Percentiles rank a stretch among this genome's conserved stretches.
Conservation (phyloP, 176 grass and related monocot species). For the Paspalum vaginatum region DNA sequence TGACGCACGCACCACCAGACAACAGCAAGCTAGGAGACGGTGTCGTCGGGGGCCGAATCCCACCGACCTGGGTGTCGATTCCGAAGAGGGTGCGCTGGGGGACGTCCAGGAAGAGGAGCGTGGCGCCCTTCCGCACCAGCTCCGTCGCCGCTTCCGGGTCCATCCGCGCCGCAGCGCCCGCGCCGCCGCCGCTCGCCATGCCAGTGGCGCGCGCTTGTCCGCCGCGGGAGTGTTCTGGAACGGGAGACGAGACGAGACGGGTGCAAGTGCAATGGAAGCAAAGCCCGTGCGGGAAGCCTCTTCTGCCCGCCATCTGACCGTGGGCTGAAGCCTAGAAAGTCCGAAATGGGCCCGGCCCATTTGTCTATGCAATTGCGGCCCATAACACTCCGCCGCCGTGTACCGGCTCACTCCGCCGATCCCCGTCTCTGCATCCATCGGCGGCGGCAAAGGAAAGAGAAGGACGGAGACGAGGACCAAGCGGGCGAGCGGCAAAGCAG, state of each 20-base stretch:
- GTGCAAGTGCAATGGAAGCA: not conserved
- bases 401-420: not conserved
- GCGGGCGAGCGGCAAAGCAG: not conserved
- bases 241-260: not conserved
- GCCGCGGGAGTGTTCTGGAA: slow-evolving; percentile 30
- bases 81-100: slow-evolving; percentile 75
- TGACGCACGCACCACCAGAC: not conserved
- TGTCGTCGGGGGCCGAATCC: not conserved
- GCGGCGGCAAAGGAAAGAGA: not conserved
- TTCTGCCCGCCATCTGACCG: not conserved
- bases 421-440: not conserved
- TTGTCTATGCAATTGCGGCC: not conserved
- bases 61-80: slow-evolving; percentile 75
- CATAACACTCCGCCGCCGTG: not conserved
- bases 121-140: slow-evolving; percentile 72
- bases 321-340: not conserved
- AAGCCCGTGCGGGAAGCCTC: not conserved
- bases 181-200: slow-evolving; percentile 32
- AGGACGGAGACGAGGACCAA: not conserved
- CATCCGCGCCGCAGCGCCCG: slow-evolving; percentile 44
- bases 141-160: slow-evolving; percentile 64
- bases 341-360: not conserved
- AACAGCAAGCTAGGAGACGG: not conserved
- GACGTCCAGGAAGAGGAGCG: slow-evolving; percentile 82
- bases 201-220: not conserved